Percentiles rank a stretch among this genome's conserved stretches.
Evolutionary conservation across 495 filamentous ascomycete species (phyloP).

Genomic region (Immersiella caudata): DNA sequence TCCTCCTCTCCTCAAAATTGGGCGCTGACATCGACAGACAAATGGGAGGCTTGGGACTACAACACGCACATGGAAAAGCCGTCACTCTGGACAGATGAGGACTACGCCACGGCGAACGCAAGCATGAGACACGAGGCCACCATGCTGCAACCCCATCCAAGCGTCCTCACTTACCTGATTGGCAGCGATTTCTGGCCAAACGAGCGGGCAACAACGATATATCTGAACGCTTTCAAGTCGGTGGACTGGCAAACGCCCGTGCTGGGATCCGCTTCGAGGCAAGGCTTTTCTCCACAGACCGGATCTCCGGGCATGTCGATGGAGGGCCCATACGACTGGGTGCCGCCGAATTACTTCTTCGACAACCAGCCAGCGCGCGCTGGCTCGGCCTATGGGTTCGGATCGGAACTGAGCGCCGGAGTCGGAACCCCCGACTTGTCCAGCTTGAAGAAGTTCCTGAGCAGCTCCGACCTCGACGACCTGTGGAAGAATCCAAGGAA

Average conservation of each 20-base stretch:
- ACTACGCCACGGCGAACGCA: conserved; percentile 57
- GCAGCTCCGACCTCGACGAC: conserved; percentile 50
- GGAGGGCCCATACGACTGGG: conserved; percentile 71
- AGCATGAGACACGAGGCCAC: conserved; percentile 63
- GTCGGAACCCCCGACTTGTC: conserved; percentile 62
- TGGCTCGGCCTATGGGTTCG: conserved; percentile 65
- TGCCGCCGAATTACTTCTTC: conserved; percentile 67
- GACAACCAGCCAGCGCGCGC: conserved; percentile 43
- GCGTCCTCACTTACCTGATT: conserved; percentile 58
- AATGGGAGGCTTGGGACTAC: conserved; percentile 68
- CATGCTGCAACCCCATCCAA: conserved; percentile 62
- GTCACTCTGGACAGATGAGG: conserved; percentile 49
- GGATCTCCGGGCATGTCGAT: conserved; percentile 66
- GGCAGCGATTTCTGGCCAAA: conserved; percentile 68
- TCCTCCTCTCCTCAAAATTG: neutral
- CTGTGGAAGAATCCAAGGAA: conserved; percentile 60
- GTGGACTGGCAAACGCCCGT: conserved; percentile 62
- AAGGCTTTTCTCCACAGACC: conserved; percentile 54
- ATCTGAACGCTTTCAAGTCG: conserved; percentile 49
- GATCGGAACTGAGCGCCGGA: conserved; percentile 62
- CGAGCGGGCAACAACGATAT: conserved; percentile 55
- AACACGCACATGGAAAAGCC: conserved; percentile 55
- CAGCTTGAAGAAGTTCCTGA: conserved; percentile 59
- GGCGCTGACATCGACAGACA: conserved; percentile 43
- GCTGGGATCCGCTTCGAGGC: conserved; percentile 59